Base-by-base conservation (phyloP, 345 rosid genomes). In the Corchorus capsularis region DNA sequence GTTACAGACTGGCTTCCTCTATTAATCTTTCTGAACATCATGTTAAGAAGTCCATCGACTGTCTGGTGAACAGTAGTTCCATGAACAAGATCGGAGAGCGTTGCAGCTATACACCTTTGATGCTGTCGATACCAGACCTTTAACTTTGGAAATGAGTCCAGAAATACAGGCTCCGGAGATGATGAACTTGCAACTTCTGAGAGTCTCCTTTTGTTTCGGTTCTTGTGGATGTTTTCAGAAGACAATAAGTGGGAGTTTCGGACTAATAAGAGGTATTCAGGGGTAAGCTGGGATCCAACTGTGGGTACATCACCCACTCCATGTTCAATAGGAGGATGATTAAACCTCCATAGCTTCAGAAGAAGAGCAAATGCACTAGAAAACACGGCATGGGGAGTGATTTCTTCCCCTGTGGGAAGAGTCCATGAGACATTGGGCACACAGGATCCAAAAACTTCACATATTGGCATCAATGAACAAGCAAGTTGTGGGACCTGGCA, bases 291-390 rank as follows among this genome's bases (percentile, higher is more conserved):
- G 78, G 95, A 87, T 65, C 93, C 95, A 73, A 93, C 97, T 37
- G 97, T 86, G 54, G 93, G 96, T 79, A 91, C 94, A 83, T 96
- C 99, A 82, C 97, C 95, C 50, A 87, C 86, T 63, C 93, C 93
- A 71, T 92, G 96, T 60, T 93, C 99, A 78, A 94, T 84, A 57
- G 99, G 99, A 73, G 95, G 94, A 80, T 84, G 96, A 78, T 93
- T 90, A 84, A 94, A 96, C 82, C 94, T 92, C 98, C 98, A 94
- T 45, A 96, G 86, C 87, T 91, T 94, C 80, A 96, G 88, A 67
- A 96, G 92, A 79, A 96, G 95, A 68, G 93, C 84, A 82, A 96
- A 96, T 43, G 98, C 98, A 84, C 85, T 93, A 20, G 98, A 96
- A 82, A 94, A 96, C 63, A 96, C 93, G 16, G 90, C 89, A 80